Evolutionary conservation across 1,284 basidiomycete genomes (phyloP).

Genomic region (Ganoderma meredithae): DNA sequence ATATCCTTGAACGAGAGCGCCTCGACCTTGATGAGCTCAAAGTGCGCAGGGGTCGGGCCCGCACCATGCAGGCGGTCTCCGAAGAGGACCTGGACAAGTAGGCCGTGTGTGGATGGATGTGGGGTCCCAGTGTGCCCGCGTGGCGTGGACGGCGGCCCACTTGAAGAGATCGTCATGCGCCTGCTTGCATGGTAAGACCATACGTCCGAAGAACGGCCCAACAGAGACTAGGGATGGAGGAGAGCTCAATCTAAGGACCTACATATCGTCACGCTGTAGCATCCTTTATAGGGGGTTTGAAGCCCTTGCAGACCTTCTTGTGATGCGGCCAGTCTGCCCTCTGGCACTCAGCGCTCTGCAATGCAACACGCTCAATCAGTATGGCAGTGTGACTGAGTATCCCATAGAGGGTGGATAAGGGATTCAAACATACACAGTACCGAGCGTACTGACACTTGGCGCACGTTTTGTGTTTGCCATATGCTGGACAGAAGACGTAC

Average conservation of each 20-base stretch:
- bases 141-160: not conserved
- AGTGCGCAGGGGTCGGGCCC: not conserved
- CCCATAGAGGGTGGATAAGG: not conserved
- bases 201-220: not conserved
- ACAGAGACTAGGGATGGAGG: not conserved
- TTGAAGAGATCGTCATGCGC: not conserved
- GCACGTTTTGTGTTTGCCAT: constrained; percentile 1
- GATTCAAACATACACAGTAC: not conserved
- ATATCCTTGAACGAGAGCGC: not conserved
- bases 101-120: not conserved
- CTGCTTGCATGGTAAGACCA: not conserved
- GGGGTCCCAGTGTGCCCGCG: not conserved
- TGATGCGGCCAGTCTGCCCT: not conserved
- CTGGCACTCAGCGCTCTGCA: constrained; percentile 4
- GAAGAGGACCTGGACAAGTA: not conserved
- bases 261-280: not conserved
- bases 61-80: constrained; percentile 1
- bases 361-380: not conserved
- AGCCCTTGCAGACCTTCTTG: not conserved
- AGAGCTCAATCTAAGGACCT: not conserved
- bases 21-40: not conserved
- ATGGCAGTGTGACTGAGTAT: not conserved
- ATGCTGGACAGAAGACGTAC: not conserved
- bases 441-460: not conserved
- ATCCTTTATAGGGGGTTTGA: not conserved